Percentiles rank a stretch among this genome's conserved stretches.
Evolutionary conservation across 2,329 filamentous ascomycete genomes (phyloP).

Genomic region (Raffaelea albimanens): DNA sequence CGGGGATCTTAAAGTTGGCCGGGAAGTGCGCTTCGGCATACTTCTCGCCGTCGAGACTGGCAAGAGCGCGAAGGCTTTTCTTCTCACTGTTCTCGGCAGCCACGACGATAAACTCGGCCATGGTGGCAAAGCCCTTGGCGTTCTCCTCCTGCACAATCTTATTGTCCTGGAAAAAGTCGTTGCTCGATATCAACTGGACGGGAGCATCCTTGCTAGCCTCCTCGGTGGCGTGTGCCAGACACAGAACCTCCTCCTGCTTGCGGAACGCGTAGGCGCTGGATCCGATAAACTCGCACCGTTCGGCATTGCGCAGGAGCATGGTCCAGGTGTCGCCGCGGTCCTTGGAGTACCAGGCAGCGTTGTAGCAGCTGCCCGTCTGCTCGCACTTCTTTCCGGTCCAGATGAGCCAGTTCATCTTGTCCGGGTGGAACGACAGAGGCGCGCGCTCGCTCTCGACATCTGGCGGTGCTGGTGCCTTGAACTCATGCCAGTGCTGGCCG

Average conservation of each 20-base stretch:
- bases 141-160: conserved; percentile 55
- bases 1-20: conserved; percentile 66
- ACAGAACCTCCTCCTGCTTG: conserved; percentile 47
- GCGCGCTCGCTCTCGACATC: conserved; percentile 23
- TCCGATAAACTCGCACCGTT: conserved; percentile 80
- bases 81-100: conserved; percentile 63
- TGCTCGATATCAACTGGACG: conserved; percentile 63
- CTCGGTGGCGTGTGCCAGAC: conserved; percentile 53
- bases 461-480: conserved; percentile 56
- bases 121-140: conserved; percentile 80
- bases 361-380: conserved; percentile 49
- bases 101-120: conserved; percentile 93
- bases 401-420: conserved; percentile 80
- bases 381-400: conserved; percentile 75
- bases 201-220: conserved; percentile 32
- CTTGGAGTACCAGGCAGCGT: conserved; percentile 64
- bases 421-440: conserved; percentile 71
- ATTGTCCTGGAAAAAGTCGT: conserved; percentile 64
- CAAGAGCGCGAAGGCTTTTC: conserved; percentile 63
- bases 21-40: conserved; percentile 86
- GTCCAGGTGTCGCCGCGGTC: conserved; percentile 78
- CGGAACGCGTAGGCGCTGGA: conserved; percentile 47
- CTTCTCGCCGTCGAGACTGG: conserved; percentile 72
- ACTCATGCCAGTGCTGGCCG: conserved; percentile 62
- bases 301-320: conserved; percentile 61